phyloP scores from a whole-genome alignment of 129 eudicot genomes.

The Pulicaria dysenterica region DNA sequence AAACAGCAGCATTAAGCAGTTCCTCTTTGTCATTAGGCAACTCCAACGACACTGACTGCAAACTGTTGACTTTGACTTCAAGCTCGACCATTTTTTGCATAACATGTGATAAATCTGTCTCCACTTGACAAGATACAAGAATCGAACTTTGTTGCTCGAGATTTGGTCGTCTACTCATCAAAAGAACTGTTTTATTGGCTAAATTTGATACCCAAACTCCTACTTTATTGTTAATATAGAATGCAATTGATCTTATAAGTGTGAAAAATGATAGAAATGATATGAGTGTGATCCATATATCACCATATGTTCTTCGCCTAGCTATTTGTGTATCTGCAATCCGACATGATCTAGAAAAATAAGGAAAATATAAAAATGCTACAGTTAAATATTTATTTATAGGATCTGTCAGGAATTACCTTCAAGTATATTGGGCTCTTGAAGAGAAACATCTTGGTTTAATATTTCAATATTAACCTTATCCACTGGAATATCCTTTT shows the following conservation, averaged over 20 bases:
- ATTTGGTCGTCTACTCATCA: too few relatives aligned
- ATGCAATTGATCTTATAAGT: conserved; percentile 8
- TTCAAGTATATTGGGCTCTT: conserved; percentile 8
- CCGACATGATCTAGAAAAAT: neutral
- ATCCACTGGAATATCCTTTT: conserved; percentile 38
- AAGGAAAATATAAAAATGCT: neutral
- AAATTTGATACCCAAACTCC: conserved; percentile 18
- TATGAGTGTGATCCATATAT: conserved; percentile 4
- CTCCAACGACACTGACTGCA: conserved; percentile 61
- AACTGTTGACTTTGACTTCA: conserved; percentile 62
- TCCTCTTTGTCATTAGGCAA: conserved; percentile 83
- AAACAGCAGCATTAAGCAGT: conserved; percentile 76
- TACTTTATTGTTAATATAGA: neutral
- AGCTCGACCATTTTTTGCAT: conserved; percentile 63
- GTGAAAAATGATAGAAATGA: conserved; percentile 4
- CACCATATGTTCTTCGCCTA: neutral
- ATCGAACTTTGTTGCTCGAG: neutral
- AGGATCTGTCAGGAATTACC: neutral
- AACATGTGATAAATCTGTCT: conserved; percentile 39
- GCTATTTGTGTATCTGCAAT: conserved; percentile 20
- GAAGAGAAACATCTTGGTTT: conserved; percentile 23
- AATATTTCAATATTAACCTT: conserved; percentile 38
- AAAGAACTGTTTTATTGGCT: neutral
- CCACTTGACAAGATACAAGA: neutral
- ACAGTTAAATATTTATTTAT: neutral